phyloP scores from a whole-genome alignment of 805 yeast genomes.

The Wickerhamiella occidentalis region DNA sequence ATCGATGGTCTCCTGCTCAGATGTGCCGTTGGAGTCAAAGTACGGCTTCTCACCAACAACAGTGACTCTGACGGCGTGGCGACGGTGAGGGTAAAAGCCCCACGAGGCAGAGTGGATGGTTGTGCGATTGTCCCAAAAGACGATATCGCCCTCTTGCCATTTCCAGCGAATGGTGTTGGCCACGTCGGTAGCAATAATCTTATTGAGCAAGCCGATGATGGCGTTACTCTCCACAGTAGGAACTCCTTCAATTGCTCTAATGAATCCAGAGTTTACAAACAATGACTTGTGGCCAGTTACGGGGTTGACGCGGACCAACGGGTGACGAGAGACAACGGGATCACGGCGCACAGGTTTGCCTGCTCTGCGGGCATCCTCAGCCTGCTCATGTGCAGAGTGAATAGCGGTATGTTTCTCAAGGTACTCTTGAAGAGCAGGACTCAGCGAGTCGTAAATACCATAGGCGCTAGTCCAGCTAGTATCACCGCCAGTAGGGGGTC shows the following conservation, averaged over 20 bases:
- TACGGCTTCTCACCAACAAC: constrained; percentile 63
- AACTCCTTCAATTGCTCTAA: constrained; percentile 52
- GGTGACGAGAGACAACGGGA: constrained; percentile 52
- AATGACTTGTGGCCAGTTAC: constrained; percentile 52
- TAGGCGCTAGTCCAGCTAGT: constrained; percentile 42
- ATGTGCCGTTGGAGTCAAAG: constrained; percentile 20
- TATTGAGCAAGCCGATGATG: constrained; percentile 42
- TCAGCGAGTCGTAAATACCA: constrained; percentile 41
- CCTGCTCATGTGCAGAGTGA: constrained; percentile 56
- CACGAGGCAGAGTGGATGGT: constrained; percentile 55
- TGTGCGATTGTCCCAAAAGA: constrained; percentile 70
- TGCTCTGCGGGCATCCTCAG: constrained; percentile 37
- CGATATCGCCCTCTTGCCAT: constrained; percentile 62
- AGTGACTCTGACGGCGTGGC: constrained; percentile 67
- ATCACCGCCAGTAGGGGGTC: constrained; percentile 51
- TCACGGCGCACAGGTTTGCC: constrained; percentile 61
- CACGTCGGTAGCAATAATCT: constrained; percentile 39
- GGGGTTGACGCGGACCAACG: constrained; percentile 61
- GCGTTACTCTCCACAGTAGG: constrained; percentile 55
- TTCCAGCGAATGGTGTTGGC: constrained; percentile 59
- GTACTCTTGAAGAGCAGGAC: constrained; percentile 36
- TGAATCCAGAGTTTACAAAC: constrained; percentile 48
- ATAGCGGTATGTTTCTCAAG: constrained; percentile 43
- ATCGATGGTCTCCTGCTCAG: constrained; percentile 22
- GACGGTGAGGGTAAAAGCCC: constrained; percentile 58